Conservation (phyloP, 495 filamentous ascomycete species). For the Rhypophila decipiens region DNA sequence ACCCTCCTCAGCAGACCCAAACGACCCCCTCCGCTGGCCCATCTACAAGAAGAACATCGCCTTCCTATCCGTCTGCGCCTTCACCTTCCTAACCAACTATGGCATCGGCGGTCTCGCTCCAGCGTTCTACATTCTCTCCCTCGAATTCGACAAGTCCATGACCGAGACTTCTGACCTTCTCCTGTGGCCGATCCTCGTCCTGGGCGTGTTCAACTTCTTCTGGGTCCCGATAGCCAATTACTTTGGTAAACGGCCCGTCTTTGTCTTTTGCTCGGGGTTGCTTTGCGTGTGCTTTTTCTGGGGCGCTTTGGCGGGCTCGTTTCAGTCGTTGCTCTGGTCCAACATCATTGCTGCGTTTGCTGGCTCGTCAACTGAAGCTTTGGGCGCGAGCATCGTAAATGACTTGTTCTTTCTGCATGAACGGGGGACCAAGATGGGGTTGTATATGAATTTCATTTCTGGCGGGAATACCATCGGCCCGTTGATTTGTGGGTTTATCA, state of each 20-base stretch:
- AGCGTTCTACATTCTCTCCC: slow-evolving; percentile 23
- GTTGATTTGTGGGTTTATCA: slow-evolving; percentile 34
- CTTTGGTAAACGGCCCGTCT: slow-evolving; percentile 50
- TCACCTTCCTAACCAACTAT: slow-evolving; percentile 39
- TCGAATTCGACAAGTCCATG: slow-evolving; percentile 22
- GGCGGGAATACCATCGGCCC: slow-evolving; percentile 34
- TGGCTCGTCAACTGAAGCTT: slow-evolving; percentile 27
- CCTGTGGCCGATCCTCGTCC: slow-evolving; percentile 27
- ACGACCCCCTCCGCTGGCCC: slow-evolving; percentile 31
- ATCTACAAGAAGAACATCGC: slow-evolving; percentile 25
- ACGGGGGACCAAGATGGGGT: slow-evolving; percentile 32
- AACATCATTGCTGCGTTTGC: slow-evolving; percentile 34
- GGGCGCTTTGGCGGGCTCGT: slow-evolving; percentile 23
- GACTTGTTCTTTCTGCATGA: slow-evolving; percentile 41
- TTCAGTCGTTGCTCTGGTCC: slow-evolving; percentile 26
- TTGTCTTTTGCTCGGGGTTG: slow-evolving; percentile 33
- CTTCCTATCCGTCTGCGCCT: slow-evolving; percentile 24
- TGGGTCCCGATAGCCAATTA: slow-evolving; percentile 53
- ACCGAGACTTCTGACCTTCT: slow-evolving; percentile 21
- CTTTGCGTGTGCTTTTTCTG: slow-evolving; percentile 27
- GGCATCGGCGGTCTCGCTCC: slow-evolving; percentile 25
- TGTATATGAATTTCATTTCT: slow-evolving; percentile 35
- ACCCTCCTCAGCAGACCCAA: slow-evolving; percentile 26
- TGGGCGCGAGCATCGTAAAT: slow-evolving; percentile 33
- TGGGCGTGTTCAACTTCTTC: slow-evolving; percentile 42